phyloP scores from a whole-genome alignment of 2,329 filamentous ascomycete species.

The Aspergillus costaricaensis region DNA sequence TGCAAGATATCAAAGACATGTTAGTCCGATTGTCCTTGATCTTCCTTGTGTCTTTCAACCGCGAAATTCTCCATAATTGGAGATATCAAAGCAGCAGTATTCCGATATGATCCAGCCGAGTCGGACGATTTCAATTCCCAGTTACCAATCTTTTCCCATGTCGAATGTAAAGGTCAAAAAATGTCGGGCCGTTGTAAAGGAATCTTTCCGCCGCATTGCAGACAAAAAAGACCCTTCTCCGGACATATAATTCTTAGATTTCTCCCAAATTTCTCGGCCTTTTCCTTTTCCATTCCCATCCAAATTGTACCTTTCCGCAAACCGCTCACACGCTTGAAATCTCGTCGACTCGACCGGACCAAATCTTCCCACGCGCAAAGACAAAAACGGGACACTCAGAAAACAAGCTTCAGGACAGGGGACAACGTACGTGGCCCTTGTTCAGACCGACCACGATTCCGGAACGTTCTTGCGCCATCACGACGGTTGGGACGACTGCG shows the following conservation, averaged over 20 bases:
- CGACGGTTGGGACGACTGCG: constrained; percentile 41
- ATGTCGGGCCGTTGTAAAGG: neutral
- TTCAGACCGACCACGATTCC: constrained; percentile 64
- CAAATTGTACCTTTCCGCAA: neutral
- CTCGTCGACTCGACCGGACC: constrained; percentile 21
- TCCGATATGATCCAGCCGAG: constrained; percentile 5
- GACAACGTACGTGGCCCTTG: constrained; percentile 65
- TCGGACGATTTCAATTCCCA: constrained; percentile 3
- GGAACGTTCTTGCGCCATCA: constrained; percentile 55
- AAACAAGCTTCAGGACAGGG: constrained; percentile 11
- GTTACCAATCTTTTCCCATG: neutral
- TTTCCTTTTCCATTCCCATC: neutral
- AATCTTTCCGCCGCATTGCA: neutral
- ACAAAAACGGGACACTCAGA: constrained; percentile 1
- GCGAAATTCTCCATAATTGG: neutral
- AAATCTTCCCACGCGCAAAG: constrained; percentile 12
- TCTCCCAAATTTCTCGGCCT: neutral
- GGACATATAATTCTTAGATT: neutral
- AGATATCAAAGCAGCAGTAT: neutral
- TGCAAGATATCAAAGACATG: constrained; percentile 50
- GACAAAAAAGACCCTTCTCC: neutral
- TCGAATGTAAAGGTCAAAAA: neutral
- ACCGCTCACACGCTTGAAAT: neutral
- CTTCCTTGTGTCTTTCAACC: neutral
- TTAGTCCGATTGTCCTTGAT: constrained; percentile 35